Evolutionary conservation across 352 stramenopile species (phyloP), one percentile per base, ranked within the genome.

Genomic region (Globisporangium splendens): DNA sequence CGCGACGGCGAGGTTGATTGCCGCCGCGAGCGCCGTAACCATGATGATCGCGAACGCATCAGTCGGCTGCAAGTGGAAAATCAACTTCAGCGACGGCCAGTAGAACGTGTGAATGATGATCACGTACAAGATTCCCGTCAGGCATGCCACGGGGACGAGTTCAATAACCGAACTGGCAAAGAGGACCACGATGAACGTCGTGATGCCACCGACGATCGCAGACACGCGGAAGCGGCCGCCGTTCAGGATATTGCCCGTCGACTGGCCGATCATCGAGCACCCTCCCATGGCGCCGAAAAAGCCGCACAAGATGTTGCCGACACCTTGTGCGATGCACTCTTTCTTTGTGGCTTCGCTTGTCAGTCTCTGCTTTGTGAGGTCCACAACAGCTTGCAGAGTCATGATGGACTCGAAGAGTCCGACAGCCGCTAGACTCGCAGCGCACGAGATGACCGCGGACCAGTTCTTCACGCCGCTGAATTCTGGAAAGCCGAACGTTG

Each of bases 361-460:
- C 61, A 78, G 77, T 48, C 79, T 72, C 33, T 79, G 75, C 59
- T 95, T 86, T 46, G 89, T 92, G 28, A 96, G 72, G 65, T 96
- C 88, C n/a, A 96, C 88, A 7, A 98, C 68, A 1, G 96, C 77
- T 62, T 98, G 89, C 56, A 98, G 69, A 17, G 95, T 99, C 75
- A 98, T 88, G 33, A 99, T 80, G 51, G 80, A 96, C 69, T 99
- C 95, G 48, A 99, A 96, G 8, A 95, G 79, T 15, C 93, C 94
- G 22, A 98, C 88, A 6, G 86, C 82, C 18, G 91, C 91, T 60
- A 98, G 87, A 65, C 85, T 98, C 28, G 89, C 80, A 12, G 93
- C 93, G 38, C 86, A 96, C 4, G 88, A 93, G 33, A 97, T 41
- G 24, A 96, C 85, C 12, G 78, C 80, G 6, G 70, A 62, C 82